phyloP scores from a whole-genome alignment of 768 basidiomycete genomes.

The Termitomyces sp. region DNA sequence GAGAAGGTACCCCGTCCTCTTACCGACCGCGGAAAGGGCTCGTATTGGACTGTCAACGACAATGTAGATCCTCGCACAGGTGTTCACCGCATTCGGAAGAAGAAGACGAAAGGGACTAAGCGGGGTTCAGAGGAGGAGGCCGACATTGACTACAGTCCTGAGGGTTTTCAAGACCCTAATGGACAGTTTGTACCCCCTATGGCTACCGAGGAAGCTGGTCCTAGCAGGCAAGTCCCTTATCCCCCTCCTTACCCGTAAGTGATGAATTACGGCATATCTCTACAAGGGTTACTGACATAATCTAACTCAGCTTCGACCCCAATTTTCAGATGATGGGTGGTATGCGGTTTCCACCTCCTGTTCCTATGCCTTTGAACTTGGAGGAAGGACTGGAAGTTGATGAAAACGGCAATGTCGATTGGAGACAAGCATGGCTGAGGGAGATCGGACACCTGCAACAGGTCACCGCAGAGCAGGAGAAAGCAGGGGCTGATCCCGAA shows the following conservation, averaged over 20 bases:
- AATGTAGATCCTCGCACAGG: conserved; percentile 86
- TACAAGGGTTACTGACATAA: conserved; percentile 8
- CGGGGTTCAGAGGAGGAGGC: conserved; percentile 54
- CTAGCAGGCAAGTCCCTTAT: conserved; percentile 52
- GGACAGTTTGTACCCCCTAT: conserved; percentile 54
- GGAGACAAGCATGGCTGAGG: conserved; percentile 76
- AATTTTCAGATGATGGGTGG: conserved; percentile 64
- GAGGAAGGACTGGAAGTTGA: conserved; percentile 69
- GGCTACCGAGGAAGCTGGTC: conserved; percentile 54
- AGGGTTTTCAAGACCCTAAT: conserved; percentile 51
- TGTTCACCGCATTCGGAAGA: conserved; percentile 84
- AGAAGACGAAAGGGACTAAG: conserved; percentile 62
- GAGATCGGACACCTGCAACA: conserved; percentile 72
- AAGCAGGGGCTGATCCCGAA: conserved; percentile 72
- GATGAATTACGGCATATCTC: not conserved
- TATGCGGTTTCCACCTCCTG: conserved; percentile 56
- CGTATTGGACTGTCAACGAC: conserved; percentile 90
- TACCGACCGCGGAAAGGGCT: conserved; percentile 87
- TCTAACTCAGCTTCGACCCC: conserved; percentile 57
- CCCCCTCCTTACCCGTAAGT: conserved; percentile 61
- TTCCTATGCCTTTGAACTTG: conserved; percentile 51
- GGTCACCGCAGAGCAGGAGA: conserved; percentile 77
- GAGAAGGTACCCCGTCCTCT: conserved; percentile 89
- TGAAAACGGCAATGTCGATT: conserved; percentile 75
- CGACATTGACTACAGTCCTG: conserved; percentile 59